Evolutionary conservation across 2,329 filamentous ascomycete genomes (phyloP).

Genomic region (Botrytis cinerea): DNA sequence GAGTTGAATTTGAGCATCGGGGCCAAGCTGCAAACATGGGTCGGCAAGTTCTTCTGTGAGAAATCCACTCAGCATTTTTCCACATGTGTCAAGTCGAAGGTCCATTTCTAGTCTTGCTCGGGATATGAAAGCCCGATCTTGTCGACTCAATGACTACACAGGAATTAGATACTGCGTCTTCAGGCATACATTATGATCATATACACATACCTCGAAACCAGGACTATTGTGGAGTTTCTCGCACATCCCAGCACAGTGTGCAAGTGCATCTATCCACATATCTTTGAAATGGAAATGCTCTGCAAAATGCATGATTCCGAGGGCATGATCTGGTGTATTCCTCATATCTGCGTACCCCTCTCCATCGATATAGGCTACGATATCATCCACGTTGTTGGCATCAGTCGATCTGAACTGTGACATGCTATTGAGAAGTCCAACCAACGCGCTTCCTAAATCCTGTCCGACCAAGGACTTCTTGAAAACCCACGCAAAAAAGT

Average conservation of each 20-base stretch:
- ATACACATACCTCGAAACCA: slow-evolving; percentile 60
- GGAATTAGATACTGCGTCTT: slow-evolving; percentile 21
- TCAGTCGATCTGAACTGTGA: slow-evolving; percentile 57
- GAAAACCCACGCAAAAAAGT: slow-evolving; percentile 73
- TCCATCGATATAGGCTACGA: slow-evolving; percentile 66
- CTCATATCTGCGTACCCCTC: slow-evolving; percentile 70
- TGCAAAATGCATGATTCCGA: slow-evolving; percentile 67
- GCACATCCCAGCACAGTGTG: slow-evolving; percentile 78
- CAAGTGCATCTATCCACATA: slow-evolving; percentile 73
- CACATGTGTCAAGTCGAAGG: slow-evolving; percentile 58
- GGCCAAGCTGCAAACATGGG: slow-evolving; percentile 63
- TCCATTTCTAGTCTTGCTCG: slow-evolving; percentile 66
- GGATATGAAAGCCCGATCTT: slow-evolving; percentile 66
- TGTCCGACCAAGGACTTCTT: slow-evolving; percentile 67
- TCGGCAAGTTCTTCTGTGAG: slow-evolving; percentile 71
- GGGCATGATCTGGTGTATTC: slow-evolving; percentile 65
- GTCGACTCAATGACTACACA: slow-evolving; percentile 50
- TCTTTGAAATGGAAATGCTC: slow-evolving; percentile 64
- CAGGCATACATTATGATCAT: neutral
- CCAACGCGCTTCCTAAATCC: slow-evolving; percentile 63
- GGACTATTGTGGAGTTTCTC: slow-evolving; percentile 56
- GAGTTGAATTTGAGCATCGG: slow-evolving; percentile 64
- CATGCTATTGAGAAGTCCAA: slow-evolving; percentile 66
- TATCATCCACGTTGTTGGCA: slow-evolving; percentile 59
- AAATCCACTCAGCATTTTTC: slow-evolving; percentile 63